Evolutionary conservation across 805 yeast species (phyloP).

Genomic region (Lipomyces mesembrius): DNA sequence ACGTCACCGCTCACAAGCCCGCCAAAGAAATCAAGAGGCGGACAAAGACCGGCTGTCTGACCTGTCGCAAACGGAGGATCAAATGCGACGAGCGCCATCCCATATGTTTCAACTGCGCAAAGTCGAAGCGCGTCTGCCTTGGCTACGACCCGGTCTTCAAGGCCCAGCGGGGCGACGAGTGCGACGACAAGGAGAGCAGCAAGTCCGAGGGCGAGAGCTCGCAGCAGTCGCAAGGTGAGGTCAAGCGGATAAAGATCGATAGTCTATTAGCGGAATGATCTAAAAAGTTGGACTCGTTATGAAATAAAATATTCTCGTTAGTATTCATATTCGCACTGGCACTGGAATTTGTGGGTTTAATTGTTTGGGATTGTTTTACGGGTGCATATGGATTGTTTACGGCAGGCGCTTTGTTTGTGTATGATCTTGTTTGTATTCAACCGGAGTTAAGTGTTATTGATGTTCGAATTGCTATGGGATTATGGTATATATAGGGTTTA

Average conservation of each 20-base stretch:
- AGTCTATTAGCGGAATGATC: constrained; percentile 21
- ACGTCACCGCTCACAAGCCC: constrained; percentile 28
- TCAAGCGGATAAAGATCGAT: constrained; percentile 35
- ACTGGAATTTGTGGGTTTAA: constrained; percentile 1
- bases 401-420: not conserved
- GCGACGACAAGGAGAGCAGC: constrained; percentile 3
- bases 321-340: not conserved
- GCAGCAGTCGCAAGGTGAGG: constrained; percentile 11
- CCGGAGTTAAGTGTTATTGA: not conserved
- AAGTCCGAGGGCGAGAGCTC: not conserved
- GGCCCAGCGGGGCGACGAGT: constrained; percentile 6
- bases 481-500: constrained; percentile 8
- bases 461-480: not conserved
- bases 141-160: constrained; percentile 38
- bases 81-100: constrained; percentile 71
- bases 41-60: constrained; percentile 55
- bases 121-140: constrained; percentile 38
- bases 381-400: not conserved
- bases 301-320: not conserved
- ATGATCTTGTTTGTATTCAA: not conserved
- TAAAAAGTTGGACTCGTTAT: not conserved
- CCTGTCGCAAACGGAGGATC: constrained; percentile 68
- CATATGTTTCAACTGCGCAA: constrained; percentile 54
- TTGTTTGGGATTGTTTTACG: not conserved
- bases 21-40: constrained; percentile 36